Evolutionary conservation across 2,329 filamentous ascomycete genomes (phyloP).

Genomic region (Xylariales sp.): DNA sequence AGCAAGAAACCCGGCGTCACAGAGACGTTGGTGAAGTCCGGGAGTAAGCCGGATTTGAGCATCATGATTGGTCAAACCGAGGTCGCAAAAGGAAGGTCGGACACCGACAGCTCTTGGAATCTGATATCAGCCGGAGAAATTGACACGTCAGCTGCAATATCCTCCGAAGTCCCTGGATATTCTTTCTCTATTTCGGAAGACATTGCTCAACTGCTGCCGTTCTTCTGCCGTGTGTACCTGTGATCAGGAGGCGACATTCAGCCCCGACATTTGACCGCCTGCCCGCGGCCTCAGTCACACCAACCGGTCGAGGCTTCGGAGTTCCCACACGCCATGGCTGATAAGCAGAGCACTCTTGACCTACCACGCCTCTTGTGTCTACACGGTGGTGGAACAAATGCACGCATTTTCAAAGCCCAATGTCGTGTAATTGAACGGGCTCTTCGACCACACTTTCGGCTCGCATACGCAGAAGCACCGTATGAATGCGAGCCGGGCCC

Average conservation of each 20-base stretch:
- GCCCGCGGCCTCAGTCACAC: no score
- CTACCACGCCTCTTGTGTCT: constrained; percentile 71
- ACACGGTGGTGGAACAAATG: constrained; percentile 74
- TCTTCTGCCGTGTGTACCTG: no score
- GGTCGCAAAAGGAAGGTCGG: constrained; percentile 3
- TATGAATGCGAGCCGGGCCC: constrained; percentile 58
- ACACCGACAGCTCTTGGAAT: no score
- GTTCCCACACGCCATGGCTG: no score
- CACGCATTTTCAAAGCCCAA: constrained; percentile 63
- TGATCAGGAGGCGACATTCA: no score
- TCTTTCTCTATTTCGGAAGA: no score
- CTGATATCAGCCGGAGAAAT: not conserved
- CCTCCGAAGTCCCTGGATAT: no score
- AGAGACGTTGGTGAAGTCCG: constrained; percentile 3
- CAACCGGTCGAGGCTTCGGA: no score
- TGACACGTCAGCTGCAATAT: no score
- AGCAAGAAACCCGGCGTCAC: not conserved
- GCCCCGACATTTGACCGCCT: no score
- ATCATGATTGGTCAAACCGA: not conserved
- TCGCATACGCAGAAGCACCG: constrained; percentile 69
- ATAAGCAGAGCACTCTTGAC: constrained; percentile 16
- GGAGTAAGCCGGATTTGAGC: not conserved
- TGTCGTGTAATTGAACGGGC: constrained; percentile 46
- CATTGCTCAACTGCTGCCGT: no score
- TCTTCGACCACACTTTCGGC: constrained; percentile 57